These are phyloP conservation scores for Mortierella sp. DNA, from an alignment of 371 early-diverging fungal genomes.

Conservation along the genomic window DNA sequence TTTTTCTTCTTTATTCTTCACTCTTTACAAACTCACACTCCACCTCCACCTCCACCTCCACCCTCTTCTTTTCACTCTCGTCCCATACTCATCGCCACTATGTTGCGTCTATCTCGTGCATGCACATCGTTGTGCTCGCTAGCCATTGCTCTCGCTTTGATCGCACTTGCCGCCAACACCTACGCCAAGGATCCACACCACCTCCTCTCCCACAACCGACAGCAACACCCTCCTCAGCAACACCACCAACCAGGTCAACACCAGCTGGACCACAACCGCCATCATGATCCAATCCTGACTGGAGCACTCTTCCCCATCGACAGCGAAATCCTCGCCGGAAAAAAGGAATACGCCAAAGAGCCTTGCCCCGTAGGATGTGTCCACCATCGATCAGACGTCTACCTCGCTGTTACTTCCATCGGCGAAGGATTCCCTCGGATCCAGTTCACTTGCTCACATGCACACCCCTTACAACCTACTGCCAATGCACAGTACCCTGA, in stretches of 20 bases:
- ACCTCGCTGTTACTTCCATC: conserved; percentile 41
- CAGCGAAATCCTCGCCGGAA: not conserved
- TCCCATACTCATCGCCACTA: not conserved
- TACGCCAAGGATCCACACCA: conserved; percentile 8
- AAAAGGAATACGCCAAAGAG: not conserved
- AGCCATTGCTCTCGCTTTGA: not conserved
- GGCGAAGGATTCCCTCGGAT: conserved; percentile 39
- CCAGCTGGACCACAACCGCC: not conserved
- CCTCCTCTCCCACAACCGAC: not conserved
- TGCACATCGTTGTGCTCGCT: not conserved
- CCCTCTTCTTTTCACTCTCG: too few relatives aligned
- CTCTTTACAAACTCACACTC: not conserved
- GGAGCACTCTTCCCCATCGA: conserved; percentile 18
- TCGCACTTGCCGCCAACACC: not conserved
- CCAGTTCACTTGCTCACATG: conserved; percentile 43
- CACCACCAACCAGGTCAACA: not conserved
- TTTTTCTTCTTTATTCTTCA: not conserved
- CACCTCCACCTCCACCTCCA: not conserved
- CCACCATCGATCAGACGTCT: conserved; percentile 32
- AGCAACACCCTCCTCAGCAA: not conserved
- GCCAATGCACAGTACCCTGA: not conserved
- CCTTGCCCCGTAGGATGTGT: conserved; percentile 28
- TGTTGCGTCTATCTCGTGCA: not conserved
- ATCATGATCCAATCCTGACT: conserved; percentile 11
- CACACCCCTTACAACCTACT: conserved; percentile 19